Conservation (phyloP, 805 yeast genomes). For the Teunomyces gatunensis region DNA sequence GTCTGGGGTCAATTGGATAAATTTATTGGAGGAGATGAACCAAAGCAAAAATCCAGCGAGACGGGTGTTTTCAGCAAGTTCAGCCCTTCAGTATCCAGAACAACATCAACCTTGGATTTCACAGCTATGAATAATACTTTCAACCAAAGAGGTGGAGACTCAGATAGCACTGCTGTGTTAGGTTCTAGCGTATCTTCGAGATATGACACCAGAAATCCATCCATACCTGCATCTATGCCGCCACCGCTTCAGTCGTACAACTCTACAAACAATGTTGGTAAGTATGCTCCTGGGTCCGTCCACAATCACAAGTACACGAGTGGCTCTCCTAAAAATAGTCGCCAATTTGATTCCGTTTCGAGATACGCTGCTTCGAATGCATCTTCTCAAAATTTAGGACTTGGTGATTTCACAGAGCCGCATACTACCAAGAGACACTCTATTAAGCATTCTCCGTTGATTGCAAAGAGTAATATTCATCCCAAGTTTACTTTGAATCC, state of each 20-base stretch:
- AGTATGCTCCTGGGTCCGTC: slow-evolving; percentile 5
- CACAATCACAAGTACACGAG: slow-evolving; percentile 1
- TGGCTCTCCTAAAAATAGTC: slow-evolving; percentile 4
- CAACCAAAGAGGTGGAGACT: slow-evolving; percentile 4
- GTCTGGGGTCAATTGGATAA: slow-evolving; percentile 89
- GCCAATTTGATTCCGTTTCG: slow-evolving; percentile 3
- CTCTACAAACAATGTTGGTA: slow-evolving; percentile 5
- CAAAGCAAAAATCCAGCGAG: slow-evolving; percentile 32
- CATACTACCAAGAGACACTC: slow-evolving; percentile 6
- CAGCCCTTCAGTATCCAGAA: slow-evolving; percentile 67
- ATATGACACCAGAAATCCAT: slow-evolving; percentile 7
- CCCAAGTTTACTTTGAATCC: slow-evolving; percentile 5
- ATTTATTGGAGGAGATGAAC: slow-evolving; percentile 81
- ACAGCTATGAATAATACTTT: slow-evolving; percentile 13
- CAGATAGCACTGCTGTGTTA: slow-evolving; percentile 5
- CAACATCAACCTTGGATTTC: slow-evolving; percentile 39
- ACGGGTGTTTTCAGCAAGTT: slow-evolving; percentile 68
- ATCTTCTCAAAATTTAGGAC: slow-evolving; percentile 17
- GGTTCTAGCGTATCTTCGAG: slow-evolving; percentile 8
- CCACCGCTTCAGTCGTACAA: slow-evolving; percentile 5
- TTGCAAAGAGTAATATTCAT: not conserved
- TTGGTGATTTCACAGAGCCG: slow-evolving; percentile 1
- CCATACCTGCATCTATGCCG: not conserved
- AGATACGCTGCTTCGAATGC: slow-evolving; percentile 22
- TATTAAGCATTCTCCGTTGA: slow-evolving; percentile 5